Percentiles rank a stretch among this genome's conserved stretches.
These are phyloP conservation scores for Populus simonii DNA, from an alignment of 345 rosid species.

Conservation along the genomic window DNA sequence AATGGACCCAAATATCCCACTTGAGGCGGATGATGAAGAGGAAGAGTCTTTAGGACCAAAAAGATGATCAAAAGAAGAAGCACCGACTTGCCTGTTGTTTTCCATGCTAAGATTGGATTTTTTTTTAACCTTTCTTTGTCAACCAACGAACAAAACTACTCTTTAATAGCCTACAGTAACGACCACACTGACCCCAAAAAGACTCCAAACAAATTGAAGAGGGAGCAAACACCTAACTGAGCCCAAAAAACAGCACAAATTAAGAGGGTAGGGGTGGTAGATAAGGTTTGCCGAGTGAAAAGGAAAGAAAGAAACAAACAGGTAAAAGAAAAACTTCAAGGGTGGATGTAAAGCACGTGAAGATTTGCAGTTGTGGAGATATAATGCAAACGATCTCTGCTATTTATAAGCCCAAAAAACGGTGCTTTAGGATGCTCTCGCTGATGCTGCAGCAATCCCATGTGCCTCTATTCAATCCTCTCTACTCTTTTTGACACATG, in stretches of 20 bases:
- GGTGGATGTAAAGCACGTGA: constrained; percentile 39
- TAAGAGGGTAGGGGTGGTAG: constrained; percentile 15
- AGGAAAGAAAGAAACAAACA: neutral
- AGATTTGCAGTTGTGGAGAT: constrained; percentile 20
- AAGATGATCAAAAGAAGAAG: constrained; percentile 49
- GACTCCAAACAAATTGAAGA: neutral
- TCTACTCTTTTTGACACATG: constrained; percentile 13
- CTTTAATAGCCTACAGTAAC: constrained; percentile 13
- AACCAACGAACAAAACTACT: constrained; percentile 45
- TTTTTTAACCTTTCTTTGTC: constrained; percentile 21
- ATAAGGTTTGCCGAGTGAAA: constrained; percentile 35
- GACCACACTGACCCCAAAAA: constrained; percentile 22
- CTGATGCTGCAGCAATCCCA: neutral
- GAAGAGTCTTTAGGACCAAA: constrained; percentile 55
- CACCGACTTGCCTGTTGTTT: constrained; percentile 27
- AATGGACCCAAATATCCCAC: constrained; percentile 44
- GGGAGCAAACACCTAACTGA: neutral
- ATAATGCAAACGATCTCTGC: constrained; percentile 3
- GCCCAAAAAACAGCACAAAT: neutral
- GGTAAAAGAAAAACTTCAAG: neutral
- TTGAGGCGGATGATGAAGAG: constrained; percentile 31
- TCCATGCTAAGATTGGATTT: constrained; percentile 21
- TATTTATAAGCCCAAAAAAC: constrained; percentile 42
- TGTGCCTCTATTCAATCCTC: constrained; percentile 17
- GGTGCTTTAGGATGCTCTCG: constrained; percentile 3